These are phyloP conservation scores for Hemerocallis citrina DNA, from an alignment of 106 monocot species.

Conservation along the genomic window DNA sequence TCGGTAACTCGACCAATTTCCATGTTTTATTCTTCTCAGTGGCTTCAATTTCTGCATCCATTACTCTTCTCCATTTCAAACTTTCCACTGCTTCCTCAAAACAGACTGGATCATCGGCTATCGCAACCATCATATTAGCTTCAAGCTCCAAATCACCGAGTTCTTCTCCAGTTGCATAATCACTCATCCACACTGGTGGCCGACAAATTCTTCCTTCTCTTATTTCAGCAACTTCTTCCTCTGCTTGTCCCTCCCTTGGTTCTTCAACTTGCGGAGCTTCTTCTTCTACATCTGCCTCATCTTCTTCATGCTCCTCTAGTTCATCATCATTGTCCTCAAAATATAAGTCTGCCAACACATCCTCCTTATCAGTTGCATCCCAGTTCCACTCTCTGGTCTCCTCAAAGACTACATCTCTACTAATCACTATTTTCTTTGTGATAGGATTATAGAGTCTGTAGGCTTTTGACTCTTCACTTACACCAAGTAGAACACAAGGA, in stretches of 20 bases:
- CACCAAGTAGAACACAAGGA: neutral
- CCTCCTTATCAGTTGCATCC: no score
- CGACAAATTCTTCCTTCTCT: no score
- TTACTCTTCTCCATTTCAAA: no score
- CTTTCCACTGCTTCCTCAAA: no score
- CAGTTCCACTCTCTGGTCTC: neutral
- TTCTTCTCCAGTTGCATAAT: neutral
- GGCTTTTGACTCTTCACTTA: neutral
- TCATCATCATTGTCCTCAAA: neutral
- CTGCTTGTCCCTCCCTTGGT: no score
- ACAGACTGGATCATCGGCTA: neutral
- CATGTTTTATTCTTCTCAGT: no score
- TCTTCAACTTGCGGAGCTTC: neutral
- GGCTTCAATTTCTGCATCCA: no score
- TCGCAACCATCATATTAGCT: neutral
- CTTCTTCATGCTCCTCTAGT: neutral
- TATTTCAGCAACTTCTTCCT: no score
- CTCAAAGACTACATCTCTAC: conserved; percentile 1
- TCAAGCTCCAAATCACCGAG: neutral
- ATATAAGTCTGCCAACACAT: no score
- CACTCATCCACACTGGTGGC: neutral
- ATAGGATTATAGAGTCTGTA: conserved; percentile 3
- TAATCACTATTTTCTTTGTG: neutral
- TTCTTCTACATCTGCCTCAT: neutral
- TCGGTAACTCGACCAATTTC: neutral